phyloP scores from a whole-genome alignment of 2,329 filamentous ascomycete species.

The Microthyrium microscopicum region DNA sequence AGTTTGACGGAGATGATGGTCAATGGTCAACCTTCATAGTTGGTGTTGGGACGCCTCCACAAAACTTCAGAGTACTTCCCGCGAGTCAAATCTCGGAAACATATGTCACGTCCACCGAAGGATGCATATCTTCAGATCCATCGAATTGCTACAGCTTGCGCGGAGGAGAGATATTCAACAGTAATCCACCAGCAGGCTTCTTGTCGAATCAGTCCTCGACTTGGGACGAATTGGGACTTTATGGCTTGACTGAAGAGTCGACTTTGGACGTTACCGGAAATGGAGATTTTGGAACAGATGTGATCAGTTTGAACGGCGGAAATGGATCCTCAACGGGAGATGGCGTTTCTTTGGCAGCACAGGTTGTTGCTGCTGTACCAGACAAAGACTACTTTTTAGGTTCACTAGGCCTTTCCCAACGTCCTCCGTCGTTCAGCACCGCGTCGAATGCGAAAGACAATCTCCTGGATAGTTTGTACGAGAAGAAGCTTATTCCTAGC shows the following conservation, averaged over 20 bases:
- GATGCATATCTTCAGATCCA: slow-evolving; percentile 15
- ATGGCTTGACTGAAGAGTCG: slow-evolving; percentile 16
- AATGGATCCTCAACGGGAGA: slow-evolving; percentile 11
- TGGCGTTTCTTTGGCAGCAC: slow-evolving; percentile 15
- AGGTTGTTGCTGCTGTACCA: slow-evolving; percentile 21
- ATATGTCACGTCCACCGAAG: slow-evolving; percentile 19
- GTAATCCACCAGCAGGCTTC: slow-evolving; percentile 12
- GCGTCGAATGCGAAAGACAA: slow-evolving; percentile 17
- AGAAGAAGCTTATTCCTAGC: slow-evolving; percentile 19
- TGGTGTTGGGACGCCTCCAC: slow-evolving; percentile 15
- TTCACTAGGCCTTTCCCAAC: slow-evolving; percentile 20
- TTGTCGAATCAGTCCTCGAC: slow-evolving; percentile 17
- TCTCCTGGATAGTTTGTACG: slow-evolving; percentile 17
- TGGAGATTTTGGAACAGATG: slow-evolving; percentile 21
- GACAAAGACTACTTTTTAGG: slow-evolving; percentile 22
- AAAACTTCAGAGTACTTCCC: slow-evolving; percentile 16
- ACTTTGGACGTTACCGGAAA: slow-evolving; percentile 16
- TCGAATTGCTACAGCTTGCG: slow-evolving; percentile 15
- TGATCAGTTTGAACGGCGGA: slow-evolving; percentile 16
- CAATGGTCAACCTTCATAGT: slow-evolving; percentile 19
- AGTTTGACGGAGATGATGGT: slow-evolving; percentile 17
- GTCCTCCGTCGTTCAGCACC: slow-evolving; percentile 22
- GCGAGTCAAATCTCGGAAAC: slow-evolving; percentile 19
- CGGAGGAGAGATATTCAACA: slow-evolving; percentile 15
- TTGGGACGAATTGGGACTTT: slow-evolving; percentile 19